Conservation (phyloP, 495 filamentous ascomycete species). For the Articulospora tetracladia region DNA sequence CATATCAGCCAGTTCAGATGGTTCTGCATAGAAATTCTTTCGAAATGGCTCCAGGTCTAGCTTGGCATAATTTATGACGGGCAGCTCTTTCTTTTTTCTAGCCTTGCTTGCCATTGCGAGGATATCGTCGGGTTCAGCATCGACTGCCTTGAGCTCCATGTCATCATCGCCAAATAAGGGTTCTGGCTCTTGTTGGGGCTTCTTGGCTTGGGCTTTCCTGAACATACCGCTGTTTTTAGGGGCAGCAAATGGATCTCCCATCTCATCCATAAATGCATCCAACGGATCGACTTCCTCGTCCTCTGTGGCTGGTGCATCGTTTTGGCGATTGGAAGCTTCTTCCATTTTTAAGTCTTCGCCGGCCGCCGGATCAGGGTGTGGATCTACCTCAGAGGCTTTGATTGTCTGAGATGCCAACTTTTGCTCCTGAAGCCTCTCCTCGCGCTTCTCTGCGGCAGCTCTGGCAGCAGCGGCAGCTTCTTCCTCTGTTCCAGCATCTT, state of each 20-base stretch:
- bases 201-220: constrained; percentile 25
- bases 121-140: constrained; percentile 75
- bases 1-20: constrained; percentile 77
- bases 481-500: constrained; percentile 77
- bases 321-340: constrained; percentile 18
- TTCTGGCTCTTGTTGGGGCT: constrained; percentile 58
- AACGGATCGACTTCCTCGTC: constrained; percentile 86
- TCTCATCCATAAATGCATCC: constrained; percentile 90
- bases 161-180: constrained; percentile 89
- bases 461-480: constrained; percentile 81
- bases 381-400: too few species aligned
- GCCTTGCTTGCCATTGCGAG: constrained; percentile 79
- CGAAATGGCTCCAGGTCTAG: constrained; percentile 80
- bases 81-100: constrained; percentile 96
- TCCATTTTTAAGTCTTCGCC: constrained; percentile 41
- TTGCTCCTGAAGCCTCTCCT: constrained; percentile 60
- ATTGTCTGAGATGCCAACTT: constrained; percentile 26
- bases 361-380: constrained; percentile 12
- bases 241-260: constrained; percentile 51
- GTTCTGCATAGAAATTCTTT: constrained; percentile 92
- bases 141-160: constrained; percentile 67
- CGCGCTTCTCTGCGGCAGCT: constrained; percentile 72
- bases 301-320: constrained; percentile 30
- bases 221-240: constrained; percentile 23
- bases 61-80: constrained; percentile 78